Evolutionary conservation across 352 stramenopile species (phyloP), one percentile per base, ranked within the genome.

Genomic region (Ophiocytium majus): DNA sequence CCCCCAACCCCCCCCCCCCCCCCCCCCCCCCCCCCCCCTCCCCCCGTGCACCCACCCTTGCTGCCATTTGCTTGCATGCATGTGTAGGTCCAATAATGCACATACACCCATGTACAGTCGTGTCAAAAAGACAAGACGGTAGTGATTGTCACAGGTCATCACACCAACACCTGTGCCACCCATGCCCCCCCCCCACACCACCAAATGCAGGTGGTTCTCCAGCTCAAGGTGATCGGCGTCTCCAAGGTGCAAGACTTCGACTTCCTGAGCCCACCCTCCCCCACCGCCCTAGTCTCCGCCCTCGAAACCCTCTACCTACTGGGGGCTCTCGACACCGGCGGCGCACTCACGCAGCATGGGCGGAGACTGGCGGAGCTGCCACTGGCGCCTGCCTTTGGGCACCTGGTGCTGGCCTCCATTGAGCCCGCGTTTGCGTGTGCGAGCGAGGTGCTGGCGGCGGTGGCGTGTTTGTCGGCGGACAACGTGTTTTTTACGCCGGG

Each of bases 171-270:
- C n/a, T n/a, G n/a, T n/a, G n/a, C n/a, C n/a, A n/a, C n/a, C n/a
- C n/a, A n/a, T n/a, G n/a, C n/a, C n/a, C n/a, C n/a, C n/a, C n/a
- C n/a, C n/a, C n/a, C n/a, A n/a, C n/a, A n/a, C n/a, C 14, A 66
- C 14, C 14, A 0, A 10, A 33, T 0, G 0, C 50, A 86, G 80
- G 86, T 90, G 37, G 90, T 97, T 36, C 90, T 97, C 63, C 93
- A 92, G 34, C 88, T 96, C 0, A 95, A 95, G 87, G 91, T 93
- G 10, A 85, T 96, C 57, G 93, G 93, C 50, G 90, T 96, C 14
- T 85, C 93, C 43, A 64, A 90, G 75, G 76, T 82, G 10, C 71
- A 87, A 0, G 50, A 91, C 0, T 96, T 96, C 89, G 92, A 96
- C 87, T 91, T 94, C 63, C 89, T 95, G 80, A 93, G 91, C 80